Base-by-base conservation (phyloP, 805 yeast genomes). In the Scheffersomyces ergatensis region DNA sequence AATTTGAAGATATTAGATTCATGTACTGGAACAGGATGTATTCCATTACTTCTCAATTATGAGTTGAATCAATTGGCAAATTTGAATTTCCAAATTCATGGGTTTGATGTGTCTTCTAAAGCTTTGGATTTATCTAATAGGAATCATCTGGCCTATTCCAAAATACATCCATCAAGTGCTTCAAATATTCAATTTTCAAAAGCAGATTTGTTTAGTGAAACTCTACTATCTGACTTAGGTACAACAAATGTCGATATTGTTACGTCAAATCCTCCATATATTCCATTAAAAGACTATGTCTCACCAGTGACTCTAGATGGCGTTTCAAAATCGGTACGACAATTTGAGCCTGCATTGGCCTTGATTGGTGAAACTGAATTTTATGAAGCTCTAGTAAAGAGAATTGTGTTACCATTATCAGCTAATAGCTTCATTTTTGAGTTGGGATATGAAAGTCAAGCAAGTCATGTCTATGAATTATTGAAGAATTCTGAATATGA, bases 191-290 rank as follows among this genome's bases (percentile, higher is more conserved):
- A 20, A 8, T 44, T 55, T 12, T 35, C 37, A n/a, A 20, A 40
- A 18, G 53, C 44, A 3, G 48, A 55, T 45, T 24, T 55, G 20
- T 49, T 55, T 23, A 36, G 42, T 27, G 17, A n/a, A 6, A 14
- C 5, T 14, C 5, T 29, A 14, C 3, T 29, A 29, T 18, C 26
- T 3, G 31, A 35, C 14, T 36, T 49, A 30, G 43, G 39, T 2
- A 14, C 43, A 0, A 4, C 16, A 2, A 23, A 32, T 2, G 55
- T 68, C 14, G 85, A 83, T 43, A 39, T 92, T 2, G 55, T 93
- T 0, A 74, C 83, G 0, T 78, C 96, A n/a, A 92, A 92, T 51
- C 99, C 99, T 0, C 99, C 99, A 0, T 92, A 92, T 55, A 82
- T 90, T 5, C 79, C 87, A 0, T 6, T 23, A 2, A 35, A 46